A percentile compares a stretch with the other conserved stretches of the same genome.
Evolutionary conservation across 441 rosid genomes (phyloP).

Genomic region (Syzygium syzygioides): DNA sequence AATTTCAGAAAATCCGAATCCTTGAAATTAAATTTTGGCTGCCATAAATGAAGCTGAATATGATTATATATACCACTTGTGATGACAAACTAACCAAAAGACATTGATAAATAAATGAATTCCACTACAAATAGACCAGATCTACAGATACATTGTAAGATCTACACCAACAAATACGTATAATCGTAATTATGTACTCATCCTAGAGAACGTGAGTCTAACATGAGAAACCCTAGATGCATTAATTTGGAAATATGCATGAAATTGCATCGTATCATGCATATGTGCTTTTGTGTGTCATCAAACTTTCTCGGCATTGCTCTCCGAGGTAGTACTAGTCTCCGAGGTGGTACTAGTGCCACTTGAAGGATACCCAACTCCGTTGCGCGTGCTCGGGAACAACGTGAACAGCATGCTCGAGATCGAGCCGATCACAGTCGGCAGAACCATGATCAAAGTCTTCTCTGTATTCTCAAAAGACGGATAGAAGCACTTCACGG

Average conservation of each 20-base stretch:
- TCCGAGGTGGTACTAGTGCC: neutral
- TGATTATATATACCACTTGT: neutral
- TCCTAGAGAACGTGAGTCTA: neutral
- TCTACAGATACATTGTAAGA: neutral
- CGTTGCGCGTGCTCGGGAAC: slow-evolving; percentile 75
- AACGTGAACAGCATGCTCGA: slow-evolving; percentile 48
- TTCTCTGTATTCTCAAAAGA: slow-evolving; percentile 43
- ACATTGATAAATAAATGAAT: neutral
- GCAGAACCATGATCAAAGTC: slow-evolving; percentile 58
- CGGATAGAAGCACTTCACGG: slow-evolving; percentile 63
- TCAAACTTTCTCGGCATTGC: neutral
- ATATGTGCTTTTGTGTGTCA: neutral
- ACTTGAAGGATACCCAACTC: slow-evolving; percentile 69
- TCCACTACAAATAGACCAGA: neutral
- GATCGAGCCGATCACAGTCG: slow-evolving; percentile 61
- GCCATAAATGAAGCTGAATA: neutral
- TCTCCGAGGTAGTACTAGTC: neutral
- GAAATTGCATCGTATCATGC: neutral
- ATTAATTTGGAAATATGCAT: neutral
- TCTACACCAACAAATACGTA: neutral
- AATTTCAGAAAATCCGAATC: neutral
- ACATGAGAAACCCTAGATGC: neutral
- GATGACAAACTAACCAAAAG: neutral
- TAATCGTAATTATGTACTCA: neutral
- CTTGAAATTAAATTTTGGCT: neutral